These are phyloP conservation scores for Tetracladium marchalianum DNA, from an alignment of 495 filamentous ascomycete species.

Conservation along the genomic window DNA sequence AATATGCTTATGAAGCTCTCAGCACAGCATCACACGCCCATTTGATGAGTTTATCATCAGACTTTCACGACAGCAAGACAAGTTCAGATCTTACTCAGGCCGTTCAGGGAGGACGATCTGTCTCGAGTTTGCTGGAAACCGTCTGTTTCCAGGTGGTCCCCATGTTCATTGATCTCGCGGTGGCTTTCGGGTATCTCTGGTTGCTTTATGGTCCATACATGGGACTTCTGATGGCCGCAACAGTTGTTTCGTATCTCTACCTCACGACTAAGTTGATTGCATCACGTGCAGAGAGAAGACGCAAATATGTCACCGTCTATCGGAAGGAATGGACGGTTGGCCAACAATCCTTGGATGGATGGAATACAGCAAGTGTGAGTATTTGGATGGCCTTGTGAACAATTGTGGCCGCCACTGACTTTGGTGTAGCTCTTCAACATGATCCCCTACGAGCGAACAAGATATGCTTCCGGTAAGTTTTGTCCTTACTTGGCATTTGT, in stretches of 20 bases:
- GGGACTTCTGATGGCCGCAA: constrained; percentile 56
- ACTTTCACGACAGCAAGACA: constrained; percentile 69
- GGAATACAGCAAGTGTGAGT: constrained; percentile 19
- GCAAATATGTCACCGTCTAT: constrained; percentile 19
- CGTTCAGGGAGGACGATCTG: constrained; percentile 51
- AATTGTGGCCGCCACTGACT: neutral
- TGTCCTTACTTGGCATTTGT: neutral
- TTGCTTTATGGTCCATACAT: constrained; percentile 64
- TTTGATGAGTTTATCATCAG: constrained; percentile 66
- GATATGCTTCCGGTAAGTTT: constrained; percentile 38
- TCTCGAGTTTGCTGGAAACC: constrained; percentile 55
- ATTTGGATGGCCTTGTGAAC: neutral
- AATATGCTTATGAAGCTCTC: constrained; percentile 50
- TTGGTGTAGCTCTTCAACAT: constrained; percentile 45
- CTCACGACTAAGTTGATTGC: constrained; percentile 41
- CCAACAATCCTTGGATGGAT: constrained; percentile 15
- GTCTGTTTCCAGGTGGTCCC: constrained; percentile 59
- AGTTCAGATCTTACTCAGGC: constrained; percentile 61
- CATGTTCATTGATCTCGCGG: constrained; percentile 58
- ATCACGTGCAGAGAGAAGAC: constrained; percentile 31
- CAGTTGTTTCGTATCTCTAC: constrained; percentile 53
- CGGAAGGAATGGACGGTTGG: constrained; percentile 20
- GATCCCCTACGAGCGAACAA: constrained; percentile 49
- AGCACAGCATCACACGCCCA: constrained; percentile 61
- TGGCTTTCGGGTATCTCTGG: constrained; percentile 62